Conservation (phyloP, 139 green algal genomes). For the Chlorella sp. region DNA sequence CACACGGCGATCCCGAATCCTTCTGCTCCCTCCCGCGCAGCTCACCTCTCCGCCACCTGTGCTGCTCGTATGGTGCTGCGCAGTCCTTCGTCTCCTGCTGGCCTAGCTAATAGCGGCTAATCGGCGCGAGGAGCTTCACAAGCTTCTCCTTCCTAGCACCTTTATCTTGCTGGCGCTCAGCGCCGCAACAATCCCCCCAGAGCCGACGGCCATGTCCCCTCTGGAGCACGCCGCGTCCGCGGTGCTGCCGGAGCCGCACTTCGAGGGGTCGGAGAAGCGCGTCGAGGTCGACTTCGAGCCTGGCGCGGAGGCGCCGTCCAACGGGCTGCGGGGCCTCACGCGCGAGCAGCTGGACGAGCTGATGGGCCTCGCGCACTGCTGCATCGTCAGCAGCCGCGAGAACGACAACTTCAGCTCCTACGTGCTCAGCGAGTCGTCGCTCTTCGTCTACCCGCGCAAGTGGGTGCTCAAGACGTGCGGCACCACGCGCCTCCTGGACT, state of each 20-base stretch:
- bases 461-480: slow-evolving; percentile 98
- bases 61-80: neutral
- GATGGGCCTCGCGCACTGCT: slow-evolving; percentile 79
- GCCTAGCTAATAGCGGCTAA: slow-evolving; percentile 24
- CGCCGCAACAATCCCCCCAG: too few species aligned
- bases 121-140: slow-evolving; percentile 9
- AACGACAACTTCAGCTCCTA: slow-evolving; percentile 91
- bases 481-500: slow-evolving; percentile 85
- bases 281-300: slow-evolving; percentile 80
- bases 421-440: slow-evolving; percentile 90
- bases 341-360: slow-evolving; percentile 68
- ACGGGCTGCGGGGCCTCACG: slow-evolving; percentile 64
- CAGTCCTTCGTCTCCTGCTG: slow-evolving; percentile 24
- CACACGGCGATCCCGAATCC: too few species aligned
- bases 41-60: neutral
- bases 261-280: slow-evolving; percentile 94
- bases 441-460: slow-evolving; percentile 93
- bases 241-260: slow-evolving; percentile 53
- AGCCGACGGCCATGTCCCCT: neutral
- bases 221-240: neutral
- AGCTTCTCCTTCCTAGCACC: neutral
- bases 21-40: neutral
- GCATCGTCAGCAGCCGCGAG: slow-evolving; percentile 80
- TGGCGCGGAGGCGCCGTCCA: slow-evolving; percentile 13
- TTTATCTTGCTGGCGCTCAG: too few species aligned